Percentiles rank a stretch among this genome's conserved stretches.
Evolutionary conservation across 352 stramenopile species (phyloP).

Genomic region (Blastocystis sp.): DNA sequence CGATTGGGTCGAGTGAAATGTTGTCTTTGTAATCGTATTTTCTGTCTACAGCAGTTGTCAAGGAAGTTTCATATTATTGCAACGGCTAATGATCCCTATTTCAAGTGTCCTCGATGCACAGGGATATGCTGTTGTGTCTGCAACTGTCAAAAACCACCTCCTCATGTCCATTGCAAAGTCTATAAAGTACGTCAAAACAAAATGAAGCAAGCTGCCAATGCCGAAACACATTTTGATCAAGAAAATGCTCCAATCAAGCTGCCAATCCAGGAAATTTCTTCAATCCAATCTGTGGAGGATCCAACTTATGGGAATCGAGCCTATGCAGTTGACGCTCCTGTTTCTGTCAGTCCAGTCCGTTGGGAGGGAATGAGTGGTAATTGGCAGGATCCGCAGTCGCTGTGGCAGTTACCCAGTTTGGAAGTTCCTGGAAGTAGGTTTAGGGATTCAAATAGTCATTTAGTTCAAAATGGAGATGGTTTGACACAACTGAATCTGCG

Average conservation of each 20-base stretch:
- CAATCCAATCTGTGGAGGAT: neutral
- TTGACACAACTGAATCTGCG: conserved; percentile 33
- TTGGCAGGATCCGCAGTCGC: conserved; percentile 10
- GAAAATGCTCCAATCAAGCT: neutral
- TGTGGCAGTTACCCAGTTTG: conserved; percentile 24
- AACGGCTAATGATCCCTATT: conserved; percentile 51
- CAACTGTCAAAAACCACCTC: conserved; percentile 44
- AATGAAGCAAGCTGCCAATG: neutral
- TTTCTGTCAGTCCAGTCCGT: neutral
- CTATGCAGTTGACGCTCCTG: neutral
- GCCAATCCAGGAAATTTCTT: neutral
- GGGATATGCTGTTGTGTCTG: conserved; percentile 59
- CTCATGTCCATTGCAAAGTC: conserved; percentile 61
- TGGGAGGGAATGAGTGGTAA: conserved; percentile 33
- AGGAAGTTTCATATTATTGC: conserved; percentile 52
- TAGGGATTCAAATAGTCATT: neutral
- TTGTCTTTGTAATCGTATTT: conserved; percentile 41
- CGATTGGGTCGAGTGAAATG: conserved; percentile 48
- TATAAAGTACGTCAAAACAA: conserved; percentile 62
- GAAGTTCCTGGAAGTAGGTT: conserved; percentile 28
- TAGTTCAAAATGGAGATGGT: conserved; percentile 55
- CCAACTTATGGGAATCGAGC: neutral
- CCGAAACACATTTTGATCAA: neutral
- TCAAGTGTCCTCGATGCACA: conserved; percentile 56
- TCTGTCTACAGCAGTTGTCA: conserved; percentile 48